Evolutionary conservation across 2,329 filamentous ascomycete genomes (phyloP).

Genomic region (Pseudogymnoascus destructans): DNA sequence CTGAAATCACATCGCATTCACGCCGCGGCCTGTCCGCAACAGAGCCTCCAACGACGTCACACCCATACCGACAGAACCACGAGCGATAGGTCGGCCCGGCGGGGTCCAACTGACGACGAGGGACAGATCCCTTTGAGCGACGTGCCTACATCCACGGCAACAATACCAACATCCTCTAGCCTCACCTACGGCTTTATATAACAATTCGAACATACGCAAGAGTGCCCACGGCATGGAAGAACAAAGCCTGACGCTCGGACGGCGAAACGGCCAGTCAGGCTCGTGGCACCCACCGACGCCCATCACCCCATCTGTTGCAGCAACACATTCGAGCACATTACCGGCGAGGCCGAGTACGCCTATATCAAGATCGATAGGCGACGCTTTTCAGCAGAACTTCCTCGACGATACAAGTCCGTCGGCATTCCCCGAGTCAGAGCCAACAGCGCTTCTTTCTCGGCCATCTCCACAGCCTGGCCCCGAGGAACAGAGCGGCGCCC

Average conservation of each 20-base stretch:
- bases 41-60: neutral
- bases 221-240: neutral
- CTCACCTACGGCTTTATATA: neutral
- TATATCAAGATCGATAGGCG: neutral
- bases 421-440: neutral
- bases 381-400: neutral
- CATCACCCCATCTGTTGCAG: neutral
- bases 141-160: neutral
- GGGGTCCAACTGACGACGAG: neutral
- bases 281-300: constrained; percentile 1
- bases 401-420: neutral
- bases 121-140: neutral
- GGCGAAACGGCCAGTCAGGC: neutral
- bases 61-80: neutral
- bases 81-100: neutral
- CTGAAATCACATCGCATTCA: neutral
- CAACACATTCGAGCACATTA: neutral
- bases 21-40: neutral
- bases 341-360: neutral
- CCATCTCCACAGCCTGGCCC: neutral
- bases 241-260: neutral
- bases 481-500: neutral
- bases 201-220: neutral
- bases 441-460: neutral
- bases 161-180: neutral